Evolutionary conservation across 2,329 filamentous ascomycete genomes (phyloP), one percentile per base, ranked within the genome.

Genomic region (Nemania abortiva): DNA sequence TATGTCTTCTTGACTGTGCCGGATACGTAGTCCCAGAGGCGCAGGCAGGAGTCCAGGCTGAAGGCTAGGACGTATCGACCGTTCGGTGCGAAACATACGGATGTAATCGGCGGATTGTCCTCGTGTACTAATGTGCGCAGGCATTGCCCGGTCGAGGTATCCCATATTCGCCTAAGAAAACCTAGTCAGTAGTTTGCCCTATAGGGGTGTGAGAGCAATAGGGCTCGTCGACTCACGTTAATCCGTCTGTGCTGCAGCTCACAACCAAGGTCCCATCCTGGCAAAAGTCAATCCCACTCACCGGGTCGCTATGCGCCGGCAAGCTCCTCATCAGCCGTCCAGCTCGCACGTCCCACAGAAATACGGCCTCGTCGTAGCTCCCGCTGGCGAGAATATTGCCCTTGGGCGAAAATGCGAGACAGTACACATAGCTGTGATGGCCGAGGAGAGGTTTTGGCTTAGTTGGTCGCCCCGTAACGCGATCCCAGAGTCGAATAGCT

Each of bases 381-480:
- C 96, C 96, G 73, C 93, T 97, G 18, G 95, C 96, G 39, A 99
- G 88, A 78, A 98, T 97, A 78, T 99, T 99, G 27, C 96, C 96
- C 80, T 98, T 98, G 1, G 96, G 96, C n/a, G 93, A 95, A 80
- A 98, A 98, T 6, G 95, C 94, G 39, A 99, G 85, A 59, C 92
- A 94, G 81, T 97, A 97, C 37, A 99, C 91, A 81, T 98, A 98
- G 81, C 97, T 98, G 80, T 98, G 94, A 77, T 99, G 96, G 2
- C 96, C 95, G 27, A 92, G 86, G 73, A 98, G 84, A 5, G 89
- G 87, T 1, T 84, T 83, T 74, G 84, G 83, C 31, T 85, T 84
- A 67, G 85, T 86, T 15, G 87, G 86, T 7, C 86, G 82, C 0
- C 87, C 87, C 24, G 89, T 91, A 20, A 89, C 85, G 7, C 89